Evolutionary conservation across 805 yeast species (phyloP), one percentile per base, ranked within the genome.

Genomic region (Myxozyma udenii): DNA sequence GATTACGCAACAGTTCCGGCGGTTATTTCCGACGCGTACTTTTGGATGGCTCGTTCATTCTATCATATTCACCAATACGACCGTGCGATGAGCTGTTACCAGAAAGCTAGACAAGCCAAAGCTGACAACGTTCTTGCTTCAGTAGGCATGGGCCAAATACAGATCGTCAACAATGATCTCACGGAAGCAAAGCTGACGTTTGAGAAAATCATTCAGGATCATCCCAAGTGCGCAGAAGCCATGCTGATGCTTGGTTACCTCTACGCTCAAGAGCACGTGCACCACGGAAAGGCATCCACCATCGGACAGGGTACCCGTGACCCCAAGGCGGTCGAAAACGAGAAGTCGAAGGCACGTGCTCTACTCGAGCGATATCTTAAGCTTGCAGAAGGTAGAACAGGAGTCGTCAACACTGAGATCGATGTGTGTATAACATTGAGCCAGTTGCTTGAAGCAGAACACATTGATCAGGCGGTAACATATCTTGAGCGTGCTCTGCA

Each of bases 141-240:
- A 59, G 72, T 90, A 49, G 98, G 96, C 26, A 76, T 85, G 51
- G 96, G 95, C 1, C 95, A 88, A 66, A 78, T 95, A 1, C 89
- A 88, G 64, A 78, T 84, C 48, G 76, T 81, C 47, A 83, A 90
- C 65, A 83, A 83, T 42, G 79, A 85, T 37, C 65, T 78, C 9
- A 89, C 87, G 62, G 97, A 90, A 65, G 93, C 98, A 11, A 80
- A 85, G 58, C 76, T 90, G 57, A 81, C 95, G 0, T 85, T 87
- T 63, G 98, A 91, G 65, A 78, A 79, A 41, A 73, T 87, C 41
- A 76, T 83, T 50, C 81, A 83, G 60, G 71, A 77, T 16, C 77
- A 82, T 62, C 83, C 87, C 21, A 84, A 81, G 63, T 76, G 85
- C 44, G 71, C 84, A 39, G 96, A 90, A 67, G 84, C 85, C 1